Base-by-base conservation (phyloP, 2,329 filamentous ascomycete genomes). In the Penicillium olsonii region DNA sequence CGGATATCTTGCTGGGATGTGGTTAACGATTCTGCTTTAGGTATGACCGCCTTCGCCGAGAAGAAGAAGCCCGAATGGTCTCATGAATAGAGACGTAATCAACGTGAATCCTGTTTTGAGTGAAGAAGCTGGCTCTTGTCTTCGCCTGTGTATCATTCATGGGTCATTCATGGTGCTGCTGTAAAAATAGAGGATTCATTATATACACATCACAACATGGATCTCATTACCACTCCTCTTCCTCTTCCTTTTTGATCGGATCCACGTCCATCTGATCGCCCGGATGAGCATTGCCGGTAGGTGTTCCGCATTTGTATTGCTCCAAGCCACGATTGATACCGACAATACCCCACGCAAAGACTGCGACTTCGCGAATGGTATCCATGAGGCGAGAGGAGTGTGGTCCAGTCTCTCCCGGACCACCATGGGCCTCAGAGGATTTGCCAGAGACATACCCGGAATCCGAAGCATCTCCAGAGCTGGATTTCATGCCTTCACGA, bases 1-100 rank as follows among this genome's bases (percentile, higher is more conserved):
- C 17, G 35, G 8, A 12, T 26, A 37, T 37, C 22, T 40, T 27
- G 1, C 8, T 26, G 20, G 35, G n/a, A 6, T 38, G 17, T 37
- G 45, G 41, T 57, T 62, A 48, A 61, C 41, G 18, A 17, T 43
- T 19, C 19, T n/a, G 2, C 31, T 29, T 24, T 52, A 79, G 79
- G 82, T 11, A 86, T 97, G 94, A 86, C 86, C 70, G 94, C 94
- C 11, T 99, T 99, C 79, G 88, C 89, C 2, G 88, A 92, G 74
- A 97, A 97, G 84, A 84, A 88, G 77, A 95, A 95, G 81, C 77
- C 94, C 0, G 85, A 94, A 70, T 99, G 94, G 92, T 85, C 81
- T 54, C 80, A 96, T 70, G 84, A 90, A 68, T 95, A 81, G 56
- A 57, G 17, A 15, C 19, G 3, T 20, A 42, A 50, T 37, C 15